Evolutionary conservation across 306 rosid genomes (phyloP).

Genomic region (Fagus sylvatica): DNA sequence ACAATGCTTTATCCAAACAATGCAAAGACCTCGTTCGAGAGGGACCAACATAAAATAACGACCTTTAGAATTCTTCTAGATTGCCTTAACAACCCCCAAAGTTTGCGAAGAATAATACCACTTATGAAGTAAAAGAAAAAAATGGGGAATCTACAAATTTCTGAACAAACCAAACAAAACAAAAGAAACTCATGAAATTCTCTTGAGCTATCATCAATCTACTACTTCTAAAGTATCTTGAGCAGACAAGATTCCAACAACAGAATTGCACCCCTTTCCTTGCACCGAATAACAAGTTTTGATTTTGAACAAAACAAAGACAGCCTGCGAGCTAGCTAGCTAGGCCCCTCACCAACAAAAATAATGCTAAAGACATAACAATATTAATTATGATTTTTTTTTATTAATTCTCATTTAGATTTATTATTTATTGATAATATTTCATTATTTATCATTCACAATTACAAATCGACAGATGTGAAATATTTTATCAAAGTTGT

Average conservation of each 20-base stretch:
- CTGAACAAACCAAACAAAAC: neutral
- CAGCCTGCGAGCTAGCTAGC: neutral
- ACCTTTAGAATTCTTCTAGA: neutral
- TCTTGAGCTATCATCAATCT: neutral
- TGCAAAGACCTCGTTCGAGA: neutral
- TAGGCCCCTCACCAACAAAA: constrained; percentile 4
- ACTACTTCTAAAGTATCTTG: neutral
- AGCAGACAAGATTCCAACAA: constrained; percentile 13
- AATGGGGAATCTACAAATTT: neutral
- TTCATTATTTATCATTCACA: too few species aligned
- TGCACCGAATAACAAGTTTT: constrained; percentile 24
- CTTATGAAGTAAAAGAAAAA: neutral
- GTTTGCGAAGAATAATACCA: neutral
- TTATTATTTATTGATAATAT: too few species aligned
- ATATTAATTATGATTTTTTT: too few species aligned
- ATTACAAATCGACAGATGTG: too few species aligned
- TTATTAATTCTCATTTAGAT: too few species aligned
- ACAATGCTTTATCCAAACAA: neutral
- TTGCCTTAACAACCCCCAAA: neutral
- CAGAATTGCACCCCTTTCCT: constrained; percentile 6
- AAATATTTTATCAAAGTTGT: too few species aligned
- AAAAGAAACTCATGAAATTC: neutral
- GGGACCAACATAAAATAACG: neutral
- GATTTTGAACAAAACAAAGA: constrained; percentile 13
- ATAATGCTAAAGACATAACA: too few species aligned